Percentiles rank a stretch among this genome's conserved stretches.
phyloP scores from a whole-genome alignment of 257 asterid genomes.

The Nicotiana attenuata region DNA sequence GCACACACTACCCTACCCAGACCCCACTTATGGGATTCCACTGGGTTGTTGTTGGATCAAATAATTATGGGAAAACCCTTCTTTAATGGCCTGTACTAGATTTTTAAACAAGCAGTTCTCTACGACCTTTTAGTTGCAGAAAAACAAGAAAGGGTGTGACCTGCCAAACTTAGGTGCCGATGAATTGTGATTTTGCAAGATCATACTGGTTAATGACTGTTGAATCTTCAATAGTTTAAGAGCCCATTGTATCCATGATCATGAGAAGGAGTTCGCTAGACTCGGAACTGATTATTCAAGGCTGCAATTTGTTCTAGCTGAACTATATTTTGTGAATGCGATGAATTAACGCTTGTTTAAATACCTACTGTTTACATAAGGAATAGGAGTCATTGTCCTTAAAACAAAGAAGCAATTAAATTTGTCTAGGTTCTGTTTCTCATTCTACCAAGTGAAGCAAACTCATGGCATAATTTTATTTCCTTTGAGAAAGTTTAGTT shows the following conservation, averaged over 20 bases:
- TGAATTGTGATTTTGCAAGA: background rate
- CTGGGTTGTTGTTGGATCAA: no score
- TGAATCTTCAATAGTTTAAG: background rate
- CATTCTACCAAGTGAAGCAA: slow-evolving; percentile 4
- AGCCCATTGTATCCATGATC: background rate
- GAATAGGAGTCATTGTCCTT: background rate
- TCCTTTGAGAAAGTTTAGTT: background rate
- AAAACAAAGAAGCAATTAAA: background rate
- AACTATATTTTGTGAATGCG: background rate
- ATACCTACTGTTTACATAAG: background rate
- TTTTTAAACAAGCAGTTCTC: background rate
- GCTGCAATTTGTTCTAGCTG: background rate
- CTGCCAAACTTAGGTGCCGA: background rate
- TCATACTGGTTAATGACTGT: background rate
- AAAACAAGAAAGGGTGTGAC: background rate
- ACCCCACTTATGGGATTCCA: no score
- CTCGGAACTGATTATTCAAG: background rate
- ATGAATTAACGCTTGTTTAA: background rate
- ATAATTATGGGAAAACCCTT: background rate
- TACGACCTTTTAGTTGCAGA: background rate
- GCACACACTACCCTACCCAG: no score
- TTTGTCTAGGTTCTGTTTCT: background rate
- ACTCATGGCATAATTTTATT: slow-evolving; percentile 10
- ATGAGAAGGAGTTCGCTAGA: background rate
- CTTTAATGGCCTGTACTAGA: background rate